Conservation (phyloP, 1,139 yeast genomes). For the Yamadazyma mexicana region DNA sequence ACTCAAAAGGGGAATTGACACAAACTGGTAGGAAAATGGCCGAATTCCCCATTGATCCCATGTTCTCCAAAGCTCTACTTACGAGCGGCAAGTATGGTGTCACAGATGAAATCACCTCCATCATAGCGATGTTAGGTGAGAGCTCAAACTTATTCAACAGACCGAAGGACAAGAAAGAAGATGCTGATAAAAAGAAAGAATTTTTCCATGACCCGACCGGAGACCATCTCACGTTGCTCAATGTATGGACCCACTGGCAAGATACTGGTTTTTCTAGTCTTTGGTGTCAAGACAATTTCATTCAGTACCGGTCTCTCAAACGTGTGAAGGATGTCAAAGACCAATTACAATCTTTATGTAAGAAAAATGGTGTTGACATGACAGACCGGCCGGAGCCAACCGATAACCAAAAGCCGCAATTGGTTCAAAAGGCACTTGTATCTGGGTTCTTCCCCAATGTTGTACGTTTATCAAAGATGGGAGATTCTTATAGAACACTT, state of each 20-base stretch:
- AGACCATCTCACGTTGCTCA: slow-evolving; percentile 76
- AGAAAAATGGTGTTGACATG: slow-evolving; percentile 55
- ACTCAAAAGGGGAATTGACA: slow-evolving; percentile 77
- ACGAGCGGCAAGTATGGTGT: slow-evolving; percentile 62
- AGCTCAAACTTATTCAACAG: slow-evolving; percentile 68
- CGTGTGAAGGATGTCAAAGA: slow-evolving; percentile 73
- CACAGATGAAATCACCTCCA: slow-evolving; percentile 62
- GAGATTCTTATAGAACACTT: slow-evolving; percentile 67
- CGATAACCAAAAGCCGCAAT: slow-evolving; percentile 23
- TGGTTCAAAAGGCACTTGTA: slow-evolving; percentile 66
- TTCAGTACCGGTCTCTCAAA: slow-evolving; percentile 71
- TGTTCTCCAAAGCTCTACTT: slow-evolving; percentile 74
- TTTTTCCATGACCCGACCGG: slow-evolving; percentile 53
- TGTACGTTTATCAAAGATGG: slow-evolving; percentile 68
- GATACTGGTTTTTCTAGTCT: slow-evolving; percentile 66
- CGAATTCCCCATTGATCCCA: slow-evolving; percentile 90
- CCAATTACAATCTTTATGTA: slow-evolving; percentile 66
- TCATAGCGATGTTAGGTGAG: slow-evolving; percentile 84
- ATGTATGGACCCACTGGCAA: slow-evolving; percentile 76
- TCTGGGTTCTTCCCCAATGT: slow-evolving; percentile 85
- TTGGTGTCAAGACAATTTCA: slow-evolving; percentile 87
- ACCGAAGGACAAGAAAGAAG: slow-evolving; percentile 68
- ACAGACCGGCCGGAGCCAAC: too few relatives aligned
- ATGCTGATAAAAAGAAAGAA: slow-evolving; percentile 64
- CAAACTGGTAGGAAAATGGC: slow-evolving; percentile 83